These are phyloP conservation scores for Euphrasia arctica DNA, from an alignment of 305 asterid genomes.

Conservation along the genomic window DNA sequence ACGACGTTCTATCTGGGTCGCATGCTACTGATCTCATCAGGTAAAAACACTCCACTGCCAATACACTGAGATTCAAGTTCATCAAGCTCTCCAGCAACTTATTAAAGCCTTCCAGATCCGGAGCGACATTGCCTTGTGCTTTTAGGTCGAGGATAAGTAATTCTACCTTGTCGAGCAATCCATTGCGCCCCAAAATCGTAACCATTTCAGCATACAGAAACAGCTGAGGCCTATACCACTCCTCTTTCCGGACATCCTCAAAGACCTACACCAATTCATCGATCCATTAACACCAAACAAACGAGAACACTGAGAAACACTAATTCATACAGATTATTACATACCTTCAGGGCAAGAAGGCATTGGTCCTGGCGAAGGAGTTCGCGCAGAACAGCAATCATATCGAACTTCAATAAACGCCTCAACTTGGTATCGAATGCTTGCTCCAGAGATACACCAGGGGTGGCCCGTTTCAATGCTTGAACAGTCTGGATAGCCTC, in stretches of 20 bases:
- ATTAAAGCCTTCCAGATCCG: constrained; percentile 49
- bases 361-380: constrained; percentile 68
- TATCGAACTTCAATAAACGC: constrained; percentile 58
- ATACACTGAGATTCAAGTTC: constrained; percentile 41
- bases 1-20: constrained; percentile 53
- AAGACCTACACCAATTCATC: constrained; percentile 42
- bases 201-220: constrained; percentile 55
- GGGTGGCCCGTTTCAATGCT: constrained; percentile 54
- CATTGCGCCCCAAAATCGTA: constrained; percentile 58
- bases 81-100: constrained; percentile 51
- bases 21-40: constrained; percentile 61
- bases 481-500: constrained; percentile 73
- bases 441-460: constrained; percentile 31
- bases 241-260: constrained; percentile 56
- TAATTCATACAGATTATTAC: not conserved
- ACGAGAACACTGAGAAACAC: not conserved
- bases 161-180: constrained; percentile 41
- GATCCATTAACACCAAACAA: not conserved
- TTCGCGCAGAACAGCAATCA: constrained; percentile 76
- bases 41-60: constrained; percentile 55
- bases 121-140: constrained; percentile 36
- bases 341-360: constrained; percentile 56
- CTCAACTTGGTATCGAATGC: constrained; percentile 39
- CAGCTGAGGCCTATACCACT: constrained; percentile 57
- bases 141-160: constrained; percentile 41